These are phyloP conservation scores for Clarkia xantiana DNA, from an alignment of 345 rosid species.

Conservation along the genomic window DNA sequence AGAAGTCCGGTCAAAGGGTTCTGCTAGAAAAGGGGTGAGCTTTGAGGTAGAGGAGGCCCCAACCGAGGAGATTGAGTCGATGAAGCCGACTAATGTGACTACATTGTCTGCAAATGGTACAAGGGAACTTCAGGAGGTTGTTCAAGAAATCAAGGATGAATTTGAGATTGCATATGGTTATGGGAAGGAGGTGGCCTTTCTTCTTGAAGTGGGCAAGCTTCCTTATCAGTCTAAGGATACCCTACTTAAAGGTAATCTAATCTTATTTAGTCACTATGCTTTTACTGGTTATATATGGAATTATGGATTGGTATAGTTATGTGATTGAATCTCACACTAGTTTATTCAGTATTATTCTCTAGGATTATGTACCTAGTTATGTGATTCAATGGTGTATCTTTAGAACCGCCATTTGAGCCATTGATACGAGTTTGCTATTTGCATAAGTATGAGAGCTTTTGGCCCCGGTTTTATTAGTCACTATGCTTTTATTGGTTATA, in stretches of 20 bases:
- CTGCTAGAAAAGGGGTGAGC: slow-evolving; percentile 46
- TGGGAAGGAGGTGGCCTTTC: slow-evolving; percentile 76
- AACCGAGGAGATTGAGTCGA: slow-evolving; percentile 25
- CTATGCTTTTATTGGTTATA: too few relatives aligned
- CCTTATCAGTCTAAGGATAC: slow-evolving; percentile 59
- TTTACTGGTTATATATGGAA: too few relatives aligned
- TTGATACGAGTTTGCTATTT: slow-evolving; percentile 15
- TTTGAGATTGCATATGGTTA: slow-evolving; percentile 62
- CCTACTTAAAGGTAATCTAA: slow-evolving; percentile 42
- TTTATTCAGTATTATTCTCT: slow-evolving; percentile 49
- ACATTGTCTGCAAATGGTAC: slow-evolving; percentile 53
- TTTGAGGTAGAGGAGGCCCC: slow-evolving; percentile 61
- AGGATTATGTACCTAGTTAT: slow-evolving; percentile 53
- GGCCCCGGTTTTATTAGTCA: too few relatives aligned
- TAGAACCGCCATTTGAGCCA: slow-evolving; percentile 25
- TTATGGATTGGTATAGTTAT: too few relatives aligned
- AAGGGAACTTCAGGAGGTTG: slow-evolving; percentile 76
- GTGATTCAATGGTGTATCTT: slow-evolving; percentile 29
- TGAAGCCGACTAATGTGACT: slow-evolving; percentile 43
- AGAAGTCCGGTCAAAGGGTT: slow-evolving; percentile 24
- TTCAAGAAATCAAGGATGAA: slow-evolving; percentile 71
- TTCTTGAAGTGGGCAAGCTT: slow-evolving; percentile 83
- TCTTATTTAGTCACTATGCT: too few relatives aligned
- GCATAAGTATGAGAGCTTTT: too few relatives aligned
- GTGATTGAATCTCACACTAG: slow-evolving; percentile 10